Conservation (phyloP, 352 stramenopile species). For the Phytophthora megakarya region DNA sequence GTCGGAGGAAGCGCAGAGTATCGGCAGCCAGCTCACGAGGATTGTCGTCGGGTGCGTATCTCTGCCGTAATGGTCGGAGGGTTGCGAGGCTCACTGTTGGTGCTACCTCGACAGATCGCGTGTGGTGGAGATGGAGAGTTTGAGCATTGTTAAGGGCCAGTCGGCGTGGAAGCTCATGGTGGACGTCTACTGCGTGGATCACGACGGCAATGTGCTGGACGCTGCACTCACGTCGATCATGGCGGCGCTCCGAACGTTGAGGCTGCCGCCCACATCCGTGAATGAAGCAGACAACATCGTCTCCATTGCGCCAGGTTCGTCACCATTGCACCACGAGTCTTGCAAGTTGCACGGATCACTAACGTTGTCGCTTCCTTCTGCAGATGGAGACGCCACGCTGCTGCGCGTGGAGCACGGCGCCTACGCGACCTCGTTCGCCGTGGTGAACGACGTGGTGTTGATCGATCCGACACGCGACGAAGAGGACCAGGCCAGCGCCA, state of each 20-base stretch:
- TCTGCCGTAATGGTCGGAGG: not conserved
- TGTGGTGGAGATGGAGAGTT: conserved; percentile 79
- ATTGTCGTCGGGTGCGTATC: conserved; percentile 65
- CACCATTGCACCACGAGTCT: not conserved
- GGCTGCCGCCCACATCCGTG: conserved; percentile 64
- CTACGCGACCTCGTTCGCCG: conserved; percentile 70
- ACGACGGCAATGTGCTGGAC: conserved; percentile 84
- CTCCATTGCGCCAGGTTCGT: conserved; percentile 60
- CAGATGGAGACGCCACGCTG: conserved; percentile 54
- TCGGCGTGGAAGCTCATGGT: conserved; percentile 83
- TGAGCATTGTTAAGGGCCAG: conserved; percentile 76
- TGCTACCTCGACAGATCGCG: conserved; percentile 48
- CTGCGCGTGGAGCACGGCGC: conserved; percentile 64
- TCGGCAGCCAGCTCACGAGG: conserved; percentile 76
- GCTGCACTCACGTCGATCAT: conserved; percentile 73
- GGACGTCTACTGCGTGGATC: conserved; percentile 82
- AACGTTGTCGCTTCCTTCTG: conserved; percentile 5
- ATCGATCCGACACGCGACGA: conserved; percentile 78
- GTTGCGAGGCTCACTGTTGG: not conserved
- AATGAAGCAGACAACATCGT: conserved; percentile 75
- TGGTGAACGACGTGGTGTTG: conserved; percentile 60
- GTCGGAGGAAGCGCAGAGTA: conserved; percentile 77
- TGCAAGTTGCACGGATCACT: not conserved
- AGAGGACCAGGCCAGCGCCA: conserved; percentile 58
- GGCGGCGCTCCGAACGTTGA: conserved; percentile 66